These are phyloP conservation scores for Saccharomycopsis sp. DNA, from an alignment of 805 yeast species.

Conservation along the genomic window DNA sequence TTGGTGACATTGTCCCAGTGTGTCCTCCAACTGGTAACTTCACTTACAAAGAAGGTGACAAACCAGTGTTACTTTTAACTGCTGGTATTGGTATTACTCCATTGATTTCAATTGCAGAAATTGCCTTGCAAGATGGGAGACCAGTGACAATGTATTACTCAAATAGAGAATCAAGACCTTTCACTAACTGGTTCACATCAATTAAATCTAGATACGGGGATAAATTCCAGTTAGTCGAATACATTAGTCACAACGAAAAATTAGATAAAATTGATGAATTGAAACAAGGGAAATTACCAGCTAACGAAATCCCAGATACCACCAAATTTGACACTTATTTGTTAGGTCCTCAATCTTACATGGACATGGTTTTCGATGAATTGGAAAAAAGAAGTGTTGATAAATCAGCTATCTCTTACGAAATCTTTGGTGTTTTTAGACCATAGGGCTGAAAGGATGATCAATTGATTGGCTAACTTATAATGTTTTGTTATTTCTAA, in stretches of 20 bases:
- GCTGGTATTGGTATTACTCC: slow-evolving; percentile 73
- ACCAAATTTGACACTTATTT: slow-evolving; percentile 3
- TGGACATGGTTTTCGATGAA: slow-evolving; percentile 6
- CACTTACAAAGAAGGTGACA: slow-evolving; percentile 27
- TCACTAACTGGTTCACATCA: not conserved
- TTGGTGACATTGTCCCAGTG: slow-evolving; percentile 24
- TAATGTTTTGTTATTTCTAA: no score
- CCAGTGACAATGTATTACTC: slow-evolving; percentile 6
- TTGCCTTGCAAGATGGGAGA: slow-evolving; percentile 6
- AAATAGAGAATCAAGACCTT: slow-evolving; percentile 7
- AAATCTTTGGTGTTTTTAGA: slow-evolving; percentile 15
- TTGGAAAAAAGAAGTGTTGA: not conserved
- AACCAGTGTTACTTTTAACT: slow-evolving; percentile 38
- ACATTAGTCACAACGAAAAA: not conserved
- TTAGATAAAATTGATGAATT: not conserved
- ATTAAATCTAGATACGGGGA: not conserved
- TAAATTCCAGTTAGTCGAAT: slow-evolving; percentile 1
- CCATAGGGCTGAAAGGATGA: no score
- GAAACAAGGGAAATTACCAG: no score
- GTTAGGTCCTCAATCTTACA: slow-evolving; percentile 7
- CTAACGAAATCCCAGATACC: no score
- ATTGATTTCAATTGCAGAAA: slow-evolving; percentile 43
- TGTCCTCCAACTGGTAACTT: slow-evolving; percentile 59
- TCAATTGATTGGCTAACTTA: no score
- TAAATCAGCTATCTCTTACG: not conserved